Evolutionary conservation across 306 rosid species (phyloP), one percentile per base, ranked within the genome.

Genomic region (Castanopsis chinensis): DNA sequence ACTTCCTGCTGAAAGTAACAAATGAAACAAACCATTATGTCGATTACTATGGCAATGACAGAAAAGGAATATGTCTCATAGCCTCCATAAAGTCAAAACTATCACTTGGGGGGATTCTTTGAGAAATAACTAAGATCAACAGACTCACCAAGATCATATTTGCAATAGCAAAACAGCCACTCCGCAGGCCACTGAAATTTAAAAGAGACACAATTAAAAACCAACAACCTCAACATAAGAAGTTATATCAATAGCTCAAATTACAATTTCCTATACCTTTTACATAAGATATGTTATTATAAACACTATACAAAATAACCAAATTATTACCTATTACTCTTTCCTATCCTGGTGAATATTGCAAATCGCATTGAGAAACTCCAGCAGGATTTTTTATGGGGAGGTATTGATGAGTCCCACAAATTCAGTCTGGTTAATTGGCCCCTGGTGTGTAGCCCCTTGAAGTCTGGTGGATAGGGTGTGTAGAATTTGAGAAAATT

Each of bases 121-220:
- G 78, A 69, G 76, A 78, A 58, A 49, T 69, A 18, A 5, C 54
- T 28, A 60, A 25, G 76, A 60, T 72, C 33, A 69, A 77, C 69
- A 65, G 70, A 89, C 90, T 88, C 77, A 91, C 97, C 89, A 91
- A 73, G 32, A 87, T 85, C 60, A 84, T 85, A 79, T 93, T 93
- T 60, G 89, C 87, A 83, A 91, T 82, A 33, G 88, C 94, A 71
- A 93, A 91, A 79, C 91, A 93, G 64, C 91, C 90, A 69, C 92
- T 88, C 69, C 96, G 89, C 74, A 93, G 70, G 65, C 96, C 96
- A 64, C 97, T 93, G 90, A 86, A 76, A 89, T 80, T 73, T 81
- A 86, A 84, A 83, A 23, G 12, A 82, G 71, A 81, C 7, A 76
- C 45, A 70, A 74, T 37, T 54, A 89, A 80, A 79, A 76, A 75